Evolutionary conservation across 1,139 yeast species (phyloP), one percentile per base, ranked within the genome.

Genomic region (Yarrowia galli): DNA sequence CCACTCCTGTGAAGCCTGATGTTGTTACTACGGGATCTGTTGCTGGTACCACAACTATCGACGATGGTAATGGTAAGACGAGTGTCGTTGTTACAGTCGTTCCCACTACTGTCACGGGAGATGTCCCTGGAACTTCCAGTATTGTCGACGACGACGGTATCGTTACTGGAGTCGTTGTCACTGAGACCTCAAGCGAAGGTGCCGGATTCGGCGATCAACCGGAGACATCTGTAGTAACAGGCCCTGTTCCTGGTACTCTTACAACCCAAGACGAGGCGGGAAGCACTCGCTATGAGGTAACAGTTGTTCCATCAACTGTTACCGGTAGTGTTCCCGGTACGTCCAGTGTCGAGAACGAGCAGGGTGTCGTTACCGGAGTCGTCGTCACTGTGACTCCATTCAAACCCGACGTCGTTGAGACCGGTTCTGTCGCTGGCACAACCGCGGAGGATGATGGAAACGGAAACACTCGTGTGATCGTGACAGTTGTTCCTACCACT

Each of bases 131-230:
- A 5, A 43, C 48, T 0, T 43, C 48, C 6, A 43, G 48, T 18
- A 6, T 43, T 12, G 22, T 25, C 15, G 13, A 43, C 48, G 16
- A 12, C 7, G 25, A 43, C 16, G 48, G 48, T 16, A 18, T 20
- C n/a, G 48, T 43, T 9, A 43, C 48, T 13, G 48, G 48, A 10
- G 48, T 43, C 13, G 49, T 20, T 12, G 48, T 43, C 48, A 43
- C 48, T 13, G n/a, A 15, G 32, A 10, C 32, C 32, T 28, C 9
- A 28, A 28, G 10, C 9, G 10, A 28, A 28, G 32, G 9, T 10
- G 32, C 6, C 9, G 32, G 32, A 28, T 28, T 28, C 9, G 32
- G 32, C 1, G 32, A 28, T 7, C 32, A 28, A 5, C 32, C 32
- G 6, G 32, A 28, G 3, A 28, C 32, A 28, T 28, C 32, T 28